A percentile compares a stretch with the other conserved stretches of the same genome.
Evolutionary conservation across 768 basidiomycete genomes (phyloP).

Genomic region (Phlebiopsis gigantea): DNA sequence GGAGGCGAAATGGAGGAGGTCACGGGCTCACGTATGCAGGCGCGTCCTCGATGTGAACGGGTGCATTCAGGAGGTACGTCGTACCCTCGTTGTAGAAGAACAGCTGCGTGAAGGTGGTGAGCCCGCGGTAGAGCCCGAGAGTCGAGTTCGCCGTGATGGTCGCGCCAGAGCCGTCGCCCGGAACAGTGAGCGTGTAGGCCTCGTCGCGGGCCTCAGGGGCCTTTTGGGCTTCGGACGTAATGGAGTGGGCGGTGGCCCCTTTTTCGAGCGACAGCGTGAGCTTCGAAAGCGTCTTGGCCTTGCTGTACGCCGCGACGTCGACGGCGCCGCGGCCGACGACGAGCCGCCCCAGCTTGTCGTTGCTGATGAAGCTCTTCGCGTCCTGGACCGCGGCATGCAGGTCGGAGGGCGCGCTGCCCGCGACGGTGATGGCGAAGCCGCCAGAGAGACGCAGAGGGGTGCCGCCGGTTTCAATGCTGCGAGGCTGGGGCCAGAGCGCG

Average conservation of each 20-base stretch:
- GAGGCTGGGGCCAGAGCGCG: slow-evolving; percentile 35
- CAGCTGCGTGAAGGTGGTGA: slow-evolving; percentile 69
- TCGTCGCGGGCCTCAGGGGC: slow-evolving; percentile 50
- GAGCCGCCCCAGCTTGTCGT: slow-evolving; percentile 56
- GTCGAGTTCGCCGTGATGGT: slow-evolving; percentile 55
- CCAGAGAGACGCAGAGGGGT: slow-evolving; percentile 35
- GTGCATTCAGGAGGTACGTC: slow-evolving; percentile 50
- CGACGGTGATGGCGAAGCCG: slow-evolving; percentile 44
- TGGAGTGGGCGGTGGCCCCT: slow-evolving; percentile 28
- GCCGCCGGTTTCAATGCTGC: slow-evolving; percentile 24
- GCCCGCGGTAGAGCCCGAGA: slow-evolving; percentile 62
- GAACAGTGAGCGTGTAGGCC: slow-evolving; percentile 52
- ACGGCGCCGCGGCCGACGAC: slow-evolving; percentile 52
- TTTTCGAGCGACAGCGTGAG: slow-evolving; percentile 39
- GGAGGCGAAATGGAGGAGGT: no score
- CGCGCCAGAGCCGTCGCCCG: slow-evolving; percentile 48
- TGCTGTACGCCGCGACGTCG: slow-evolving; percentile 33
- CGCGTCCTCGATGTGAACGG: slow-evolving; percentile 53
- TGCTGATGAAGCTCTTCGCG: slow-evolving; percentile 37
- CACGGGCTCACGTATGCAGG: slow-evolving; percentile 55
- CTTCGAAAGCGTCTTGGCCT: slow-evolving; percentile 36
- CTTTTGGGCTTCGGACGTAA: slow-evolving; percentile 48
- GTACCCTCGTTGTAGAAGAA: slow-evolving; percentile 49
- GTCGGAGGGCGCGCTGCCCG: slow-evolving; percentile 43
- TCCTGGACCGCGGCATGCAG: slow-evolving; percentile 51